These are phyloP conservation scores for Penicillium expansum DNA, from an alignment of 2,329 filamentous ascomycete species.

Conservation along the genomic window DNA sequence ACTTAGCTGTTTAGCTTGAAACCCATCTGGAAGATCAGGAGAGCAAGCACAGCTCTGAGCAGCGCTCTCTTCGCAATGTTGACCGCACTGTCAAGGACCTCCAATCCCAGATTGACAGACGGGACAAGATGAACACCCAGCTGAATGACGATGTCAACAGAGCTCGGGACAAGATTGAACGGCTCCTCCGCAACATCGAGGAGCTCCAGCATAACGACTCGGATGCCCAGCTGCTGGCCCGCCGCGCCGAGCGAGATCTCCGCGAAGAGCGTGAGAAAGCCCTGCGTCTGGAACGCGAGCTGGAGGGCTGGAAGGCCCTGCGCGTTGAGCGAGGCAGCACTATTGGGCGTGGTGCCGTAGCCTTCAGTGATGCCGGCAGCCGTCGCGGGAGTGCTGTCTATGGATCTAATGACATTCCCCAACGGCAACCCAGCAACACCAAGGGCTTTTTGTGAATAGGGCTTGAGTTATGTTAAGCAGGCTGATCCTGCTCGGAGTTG, in stretches of 20 bases:
- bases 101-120: slow-evolving; percentile 85
- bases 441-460: slow-evolving; percentile 68
- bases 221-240: slow-evolving; percentile 72
- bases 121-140: slow-evolving; percentile 80
- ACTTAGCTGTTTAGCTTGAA: slow-evolving; percentile 64
- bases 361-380: slow-evolving; percentile 41
- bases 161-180: slow-evolving; percentile 85
- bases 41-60: slow-evolving; percentile 71
- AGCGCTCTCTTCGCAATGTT: slow-evolving; percentile 84
- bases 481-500: slow-evolving; percentile 18
- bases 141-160: slow-evolving; percentile 80
- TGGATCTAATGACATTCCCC: slow-evolving; percentile 54
- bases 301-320: slow-evolving; percentile 75
- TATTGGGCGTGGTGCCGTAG: slow-evolving; percentile 30
- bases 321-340: slow-evolving; percentile 59
- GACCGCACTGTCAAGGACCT: slow-evolving; percentile 93
- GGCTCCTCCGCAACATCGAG: slow-evolving; percentile 85
- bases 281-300: slow-evolving; percentile 77
- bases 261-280: slow-evolving; percentile 83
- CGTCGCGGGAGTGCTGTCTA: slow-evolving; percentile 40
- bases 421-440: slow-evolving; percentile 68
- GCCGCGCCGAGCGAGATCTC: slow-evolving; percentile 84
- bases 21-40: slow-evolving; percentile 81
- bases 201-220: slow-evolving; percentile 89
- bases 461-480: slow-evolving; percentile 16